A percentile compares a stretch with the other conserved stretches of the same genome.
Evolutionary conservation across 129 eudicot genomes (phyloP).

Genomic region (Rutidosis leptorrhynchoides): DNA sequence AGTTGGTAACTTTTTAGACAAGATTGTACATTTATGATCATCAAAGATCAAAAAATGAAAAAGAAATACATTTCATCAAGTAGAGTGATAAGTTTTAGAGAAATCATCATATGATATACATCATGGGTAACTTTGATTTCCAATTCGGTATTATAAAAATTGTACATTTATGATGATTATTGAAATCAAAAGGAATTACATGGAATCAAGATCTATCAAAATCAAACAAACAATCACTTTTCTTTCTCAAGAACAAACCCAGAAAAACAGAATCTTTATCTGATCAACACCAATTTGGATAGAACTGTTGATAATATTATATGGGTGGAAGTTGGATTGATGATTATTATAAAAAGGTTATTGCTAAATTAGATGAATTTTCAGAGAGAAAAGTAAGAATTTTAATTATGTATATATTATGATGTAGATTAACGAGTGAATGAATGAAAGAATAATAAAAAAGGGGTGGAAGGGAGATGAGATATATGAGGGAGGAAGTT

Average conservation of each 20-base stretch:
- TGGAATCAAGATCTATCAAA: conserved; percentile 52
- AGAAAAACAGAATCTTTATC: conserved; percentile 30
- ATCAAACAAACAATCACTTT: conserved; percentile 26
- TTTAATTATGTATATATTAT: conserved; percentile 5
- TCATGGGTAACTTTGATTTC: conserved; percentile 46
- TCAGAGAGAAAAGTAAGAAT: conserved; percentile 35
- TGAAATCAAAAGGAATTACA: conserved; percentile 40
- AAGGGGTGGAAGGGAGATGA: conserved; percentile 30
- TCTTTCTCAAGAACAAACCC: conserved; percentile 22
- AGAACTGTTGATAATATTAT: conserved; percentile 13
- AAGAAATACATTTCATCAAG: conserved; percentile 41
- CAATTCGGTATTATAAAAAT: conserved; percentile 20
- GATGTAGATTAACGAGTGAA: conserved; percentile 19
- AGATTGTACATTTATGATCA: conserved; percentile 50
- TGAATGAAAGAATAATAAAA: conserved; percentile 9
- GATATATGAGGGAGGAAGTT: conserved; percentile 35
- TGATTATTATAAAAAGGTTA: conserved; percentile 25
- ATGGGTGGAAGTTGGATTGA: conserved; percentile 27
- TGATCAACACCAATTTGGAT: conserved; percentile 24
- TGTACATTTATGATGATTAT: conserved; percentile 53
- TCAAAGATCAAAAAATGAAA: conserved; percentile 43
- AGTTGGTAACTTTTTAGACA: neutral
- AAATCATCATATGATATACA: conserved; percentile 7
- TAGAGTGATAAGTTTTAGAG: neutral
- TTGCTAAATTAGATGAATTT: conserved; percentile 22